Conservation (phyloP, 2,329 filamentous ascomycete genomes). For the Aspergillaceae sp. region DNA sequence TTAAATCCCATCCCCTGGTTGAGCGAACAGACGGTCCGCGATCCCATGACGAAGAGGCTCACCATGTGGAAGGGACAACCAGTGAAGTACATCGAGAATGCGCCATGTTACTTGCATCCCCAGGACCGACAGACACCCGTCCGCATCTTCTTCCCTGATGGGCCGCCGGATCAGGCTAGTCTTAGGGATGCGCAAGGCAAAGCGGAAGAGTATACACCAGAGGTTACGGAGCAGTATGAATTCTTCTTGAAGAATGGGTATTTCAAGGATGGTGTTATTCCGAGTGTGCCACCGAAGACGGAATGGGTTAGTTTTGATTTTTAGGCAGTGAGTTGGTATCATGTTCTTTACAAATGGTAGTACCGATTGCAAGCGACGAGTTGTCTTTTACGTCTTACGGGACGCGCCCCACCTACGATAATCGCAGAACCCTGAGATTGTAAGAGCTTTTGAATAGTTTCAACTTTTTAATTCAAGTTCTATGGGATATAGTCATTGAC, state of each 20-base stretch:
- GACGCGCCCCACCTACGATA: not conserved
- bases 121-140: constrained; percentile 49
- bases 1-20: constrained; percentile 30
- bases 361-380: not conserved
- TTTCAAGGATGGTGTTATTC: constrained; percentile 65
- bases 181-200: constrained; percentile 45
- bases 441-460: constrained; percentile 7
- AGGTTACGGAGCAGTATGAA: constrained; percentile 54
- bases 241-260: constrained; percentile 55
- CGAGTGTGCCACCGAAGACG: constrained; percentile 65
- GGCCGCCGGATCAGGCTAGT: constrained; percentile 47
- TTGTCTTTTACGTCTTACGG: not conserved
- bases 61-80: constrained; percentile 55
- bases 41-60: constrained; percentile 35
- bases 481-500: constrained; percentile 21
- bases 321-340: constrained; percentile 28
- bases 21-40: constrained; percentile 27
- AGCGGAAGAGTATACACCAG: constrained; percentile 42
- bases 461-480: constrained; percentile 22
- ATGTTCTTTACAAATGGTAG: not conserved
- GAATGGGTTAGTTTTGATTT: constrained; percentile 71
- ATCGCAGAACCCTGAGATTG: not conserved
- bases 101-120: constrained; percentile 45
- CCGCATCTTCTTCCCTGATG: constrained; percentile 66
- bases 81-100: constrained; percentile 50